Conservation (phyloP, 2,329 filamentous ascomycete species). For the Amauroascus verrucosus region DNA sequence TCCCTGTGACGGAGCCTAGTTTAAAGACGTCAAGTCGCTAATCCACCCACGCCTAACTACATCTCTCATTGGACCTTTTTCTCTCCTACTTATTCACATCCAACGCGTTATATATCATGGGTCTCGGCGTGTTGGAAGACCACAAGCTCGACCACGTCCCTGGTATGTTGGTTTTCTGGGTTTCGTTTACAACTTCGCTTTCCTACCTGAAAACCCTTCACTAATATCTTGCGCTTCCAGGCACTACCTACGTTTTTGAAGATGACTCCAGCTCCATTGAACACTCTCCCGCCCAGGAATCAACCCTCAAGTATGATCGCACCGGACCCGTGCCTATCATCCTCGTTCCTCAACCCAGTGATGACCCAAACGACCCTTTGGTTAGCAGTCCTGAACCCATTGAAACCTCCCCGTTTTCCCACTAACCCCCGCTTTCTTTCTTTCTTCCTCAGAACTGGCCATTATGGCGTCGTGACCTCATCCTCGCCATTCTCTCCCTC, state of each 20-base stretch:
- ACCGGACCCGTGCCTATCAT: slow-evolving; percentile 60
- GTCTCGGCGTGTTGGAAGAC: slow-evolving; percentile 64
- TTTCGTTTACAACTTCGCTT: slow-evolving; percentile 38
- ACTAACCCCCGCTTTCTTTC: neutral
- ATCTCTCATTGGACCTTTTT: no score
- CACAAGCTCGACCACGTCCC: slow-evolving; percentile 58
- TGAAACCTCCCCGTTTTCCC: neutral
- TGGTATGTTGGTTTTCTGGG: no score
- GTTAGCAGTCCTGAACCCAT: slow-evolving; percentile 34
- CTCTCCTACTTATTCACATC: neutral
- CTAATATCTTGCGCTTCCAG: slow-evolving; percentile 16
- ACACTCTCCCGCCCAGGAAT: slow-evolving; percentile 24
- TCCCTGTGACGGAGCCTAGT: neutral
- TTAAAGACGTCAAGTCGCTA: no score
- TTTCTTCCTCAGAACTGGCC: slow-evolving; percentile 59
- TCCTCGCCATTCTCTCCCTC: slow-evolving; percentile 67
- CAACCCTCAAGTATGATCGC: slow-evolving; percentile 59
- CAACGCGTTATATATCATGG: slow-evolving; percentile 40
- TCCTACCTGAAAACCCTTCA: neutral
- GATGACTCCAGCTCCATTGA: slow-evolving; percentile 41
- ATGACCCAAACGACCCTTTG: slow-evolving; percentile 82
- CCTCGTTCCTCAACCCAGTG: slow-evolving; percentile 79
- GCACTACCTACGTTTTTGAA: slow-evolving; percentile 51
- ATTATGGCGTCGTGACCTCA: slow-evolving; percentile 71
- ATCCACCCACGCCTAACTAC: no score